Evolutionary conservation across 1,284 basidiomycete species (phyloP).

Genomic region (Trametes versicolor): DNA sequence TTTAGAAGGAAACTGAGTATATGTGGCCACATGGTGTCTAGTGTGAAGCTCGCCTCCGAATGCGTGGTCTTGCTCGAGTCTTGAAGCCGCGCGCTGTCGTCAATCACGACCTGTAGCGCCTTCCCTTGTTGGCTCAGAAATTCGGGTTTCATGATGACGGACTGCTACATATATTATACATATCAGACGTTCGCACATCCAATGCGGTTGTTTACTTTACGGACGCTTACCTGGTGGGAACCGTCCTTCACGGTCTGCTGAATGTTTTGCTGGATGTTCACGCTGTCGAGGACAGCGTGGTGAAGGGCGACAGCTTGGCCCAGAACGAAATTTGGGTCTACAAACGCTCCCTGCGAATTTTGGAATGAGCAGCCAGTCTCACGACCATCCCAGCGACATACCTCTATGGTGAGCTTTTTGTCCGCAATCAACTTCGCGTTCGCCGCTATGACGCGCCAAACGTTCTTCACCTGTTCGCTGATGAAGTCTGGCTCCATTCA

Average conservation of each 20-base stretch:
- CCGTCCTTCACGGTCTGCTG: neutral
- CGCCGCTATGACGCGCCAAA: constrained; percentile 21
- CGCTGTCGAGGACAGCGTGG: constrained; percentile 24
- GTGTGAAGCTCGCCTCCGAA: neutral
- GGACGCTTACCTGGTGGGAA: constrained; percentile 7
- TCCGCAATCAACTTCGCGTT: constrained; percentile 21
- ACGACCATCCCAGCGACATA: neutral
- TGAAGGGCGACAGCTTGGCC: constrained; percentile 22
- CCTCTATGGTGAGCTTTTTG: constrained; percentile 19
- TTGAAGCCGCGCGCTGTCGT: constrained; percentile 22
- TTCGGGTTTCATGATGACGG: constrained; percentile 17
- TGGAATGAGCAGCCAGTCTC: neutral
- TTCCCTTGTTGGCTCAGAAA: constrained; percentile 20
- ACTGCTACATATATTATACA: too few relatives aligned
- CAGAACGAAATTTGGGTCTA: constrained; percentile 16
- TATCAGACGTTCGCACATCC: too few relatives aligned
- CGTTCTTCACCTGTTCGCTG: constrained; percentile 19
- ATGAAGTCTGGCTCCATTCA: constrained; percentile 28
- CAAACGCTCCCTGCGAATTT: constrained; percentile 13
- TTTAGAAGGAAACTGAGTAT: neutral
- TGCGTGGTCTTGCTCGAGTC: neutral
- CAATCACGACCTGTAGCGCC: constrained; percentile 11
- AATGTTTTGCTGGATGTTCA: neutral
- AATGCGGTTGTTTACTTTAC: too few relatives aligned
- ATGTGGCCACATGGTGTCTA: neutral